A percentile compares a stretch with the other conserved stretches of the same genome.
Conservation (phyloP, 176 grass and related monocot genomes). For the Carex myosuroides region DNA sequence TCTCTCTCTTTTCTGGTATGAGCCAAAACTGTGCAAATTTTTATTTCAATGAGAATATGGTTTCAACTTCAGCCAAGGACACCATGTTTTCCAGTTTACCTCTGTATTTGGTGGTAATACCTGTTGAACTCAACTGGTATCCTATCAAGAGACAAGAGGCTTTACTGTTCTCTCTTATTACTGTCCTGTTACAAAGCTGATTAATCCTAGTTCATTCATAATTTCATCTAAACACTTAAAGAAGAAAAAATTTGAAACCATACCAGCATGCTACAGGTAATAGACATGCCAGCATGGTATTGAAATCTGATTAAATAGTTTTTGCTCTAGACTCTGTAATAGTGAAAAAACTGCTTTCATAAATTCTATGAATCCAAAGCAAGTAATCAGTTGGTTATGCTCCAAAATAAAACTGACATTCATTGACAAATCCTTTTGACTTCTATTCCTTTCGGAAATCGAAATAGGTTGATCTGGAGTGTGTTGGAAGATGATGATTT, state of each 20-base stretch:
- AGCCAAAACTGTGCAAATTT: background rate
- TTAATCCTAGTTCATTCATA: background rate
- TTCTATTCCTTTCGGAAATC: background rate
- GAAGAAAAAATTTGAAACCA: background rate
- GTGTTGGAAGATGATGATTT: slow-evolving; percentile 21
- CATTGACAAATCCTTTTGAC: background rate
- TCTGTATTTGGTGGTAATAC: background rate
- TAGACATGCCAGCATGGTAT: background rate
- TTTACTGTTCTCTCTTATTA: background rate
- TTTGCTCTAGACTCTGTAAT: background rate
- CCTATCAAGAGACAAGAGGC: background rate
- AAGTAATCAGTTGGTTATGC: background rate
- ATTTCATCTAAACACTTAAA: background rate
- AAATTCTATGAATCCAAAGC: background rate
- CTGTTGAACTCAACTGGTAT: background rate
- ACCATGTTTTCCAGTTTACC: background rate
- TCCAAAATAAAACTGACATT: background rate
- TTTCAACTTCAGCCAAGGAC: background rate
- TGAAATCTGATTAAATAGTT: background rate
- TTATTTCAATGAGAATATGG: background rate
- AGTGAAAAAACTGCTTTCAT: background rate
- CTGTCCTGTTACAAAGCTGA: background rate
- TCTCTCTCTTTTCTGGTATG: slow-evolving; percentile 26
- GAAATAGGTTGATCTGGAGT: slow-evolving; percentile 22
- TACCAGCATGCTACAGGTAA: background rate